phyloP scores from a whole-genome alignment of 306 rosid species.

The Malus fusca region DNA sequence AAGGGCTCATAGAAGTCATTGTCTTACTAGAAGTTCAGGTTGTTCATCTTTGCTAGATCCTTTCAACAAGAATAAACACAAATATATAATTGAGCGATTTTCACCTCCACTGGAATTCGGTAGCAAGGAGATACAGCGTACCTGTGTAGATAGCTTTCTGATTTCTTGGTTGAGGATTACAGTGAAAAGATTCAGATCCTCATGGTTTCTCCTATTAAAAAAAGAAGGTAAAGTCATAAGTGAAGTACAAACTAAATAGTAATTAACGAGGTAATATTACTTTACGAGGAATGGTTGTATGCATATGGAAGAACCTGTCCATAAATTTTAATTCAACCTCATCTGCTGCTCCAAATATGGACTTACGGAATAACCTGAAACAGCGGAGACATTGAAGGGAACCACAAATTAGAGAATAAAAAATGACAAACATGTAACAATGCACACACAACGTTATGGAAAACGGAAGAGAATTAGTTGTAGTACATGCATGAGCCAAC shows the following conservation, averaged over 20 bases:
- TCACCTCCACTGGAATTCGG: not conserved
- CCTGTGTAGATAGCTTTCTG: constrained; percentile 81
- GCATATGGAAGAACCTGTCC: constrained; percentile 61
- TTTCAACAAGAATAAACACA: too few relatives aligned
- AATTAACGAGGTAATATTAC: not conserved
- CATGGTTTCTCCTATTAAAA: constrained; percentile 70
- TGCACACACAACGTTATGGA: not conserved
- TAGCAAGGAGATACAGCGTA: constrained; percentile 29
- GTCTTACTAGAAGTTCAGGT: too few relatives aligned
- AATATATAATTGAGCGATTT: not conserved
- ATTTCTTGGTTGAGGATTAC: constrained; percentile 87
- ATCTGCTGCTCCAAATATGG: constrained; percentile 86
- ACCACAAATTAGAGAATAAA: not conserved
- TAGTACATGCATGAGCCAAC: not conserved
- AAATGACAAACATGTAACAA: not conserved
- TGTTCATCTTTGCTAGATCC: too few relatives aligned
- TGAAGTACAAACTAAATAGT: not conserved
- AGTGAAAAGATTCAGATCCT: constrained; percentile 70
- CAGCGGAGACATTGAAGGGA: constrained; percentile 17
- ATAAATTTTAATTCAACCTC: constrained; percentile 90
- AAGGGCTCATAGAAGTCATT: too few relatives aligned
- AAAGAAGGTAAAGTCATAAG: constrained; percentile 3
- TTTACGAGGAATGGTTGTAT: not conserved
- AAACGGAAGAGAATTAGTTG: not conserved
- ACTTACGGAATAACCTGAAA: constrained; percentile 84